Evolutionary conservation across 305 asterid species (phyloP), one percentile per base, ranked within the genome.

Genomic region (Andrographis paniculata): DNA sequence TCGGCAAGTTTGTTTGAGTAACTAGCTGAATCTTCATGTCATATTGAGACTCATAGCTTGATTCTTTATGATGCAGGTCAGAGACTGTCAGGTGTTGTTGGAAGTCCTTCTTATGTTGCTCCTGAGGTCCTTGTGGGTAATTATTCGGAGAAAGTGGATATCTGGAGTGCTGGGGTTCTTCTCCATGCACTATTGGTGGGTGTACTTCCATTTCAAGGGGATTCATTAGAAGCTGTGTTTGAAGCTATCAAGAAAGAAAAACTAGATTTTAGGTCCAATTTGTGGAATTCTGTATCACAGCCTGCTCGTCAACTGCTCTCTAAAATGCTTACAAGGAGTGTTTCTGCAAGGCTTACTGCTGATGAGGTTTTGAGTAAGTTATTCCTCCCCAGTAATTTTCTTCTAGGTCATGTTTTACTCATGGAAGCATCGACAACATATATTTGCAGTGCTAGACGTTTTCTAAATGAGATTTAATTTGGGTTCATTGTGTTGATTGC

Each of bases 101-200:
- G 94, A 58, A 86, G 93, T 68, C 94, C 96, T 57, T 88, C 94
- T 62, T 86, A 86, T 58, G 79, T 86, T 58, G 94, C 96, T 42
- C 96, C 96, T 13, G 94, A 86, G 65, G 82, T 86, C 63, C 72
- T 86, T 66, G 39, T 70, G 17, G 94, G 96, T 61, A 76, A 79
- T 73, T 86, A 86, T 72, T 79, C 94, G 1, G 84, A 79, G 69
- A 82, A 82, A 60, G 88, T 82, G 69, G 96, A 86, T 62, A 72
- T 86, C 33, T 86, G 96, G 96, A 72, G 96, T 66, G 93, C 80
- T 1, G 94, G 96, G 67, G 80, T 82, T 59, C 88, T 79, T 55
- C 89, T 86, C 19, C 86, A 86, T 52, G 93, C 84, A 40, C 96
- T 86, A 55, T 65, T 86, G 70, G 81, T 78, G 53, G 94, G 94